Conservation (phyloP, 768 basidiomycete genomes). For the Kondoa malvinella region DNA sequence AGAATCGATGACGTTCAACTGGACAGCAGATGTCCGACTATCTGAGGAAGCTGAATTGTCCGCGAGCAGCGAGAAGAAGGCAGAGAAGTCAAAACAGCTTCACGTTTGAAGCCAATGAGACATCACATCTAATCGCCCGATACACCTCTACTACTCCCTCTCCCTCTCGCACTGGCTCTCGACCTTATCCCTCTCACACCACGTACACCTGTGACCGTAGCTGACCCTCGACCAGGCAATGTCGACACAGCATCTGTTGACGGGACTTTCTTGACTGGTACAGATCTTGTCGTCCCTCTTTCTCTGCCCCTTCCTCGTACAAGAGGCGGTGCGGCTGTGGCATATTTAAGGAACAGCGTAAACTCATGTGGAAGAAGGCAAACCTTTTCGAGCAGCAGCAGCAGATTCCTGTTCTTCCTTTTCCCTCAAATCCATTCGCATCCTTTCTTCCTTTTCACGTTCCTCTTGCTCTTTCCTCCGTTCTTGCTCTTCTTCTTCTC, state of each 20-base stretch:
- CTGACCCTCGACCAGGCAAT: background rate
- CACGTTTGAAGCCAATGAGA: too few relatives aligned
- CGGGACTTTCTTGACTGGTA: background rate
- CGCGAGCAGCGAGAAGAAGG: too few relatives aligned
- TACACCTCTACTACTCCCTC: background rate
- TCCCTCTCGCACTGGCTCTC: background rate
- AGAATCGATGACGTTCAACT: too few relatives aligned
- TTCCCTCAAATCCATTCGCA: background rate
- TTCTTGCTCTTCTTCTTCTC: conserved; percentile 14
- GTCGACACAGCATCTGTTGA: background rate
- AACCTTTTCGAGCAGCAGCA: background rate
- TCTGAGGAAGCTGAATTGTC: too few relatives aligned
- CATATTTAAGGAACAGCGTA: background rate
- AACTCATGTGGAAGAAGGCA: background rate
- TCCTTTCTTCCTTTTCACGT: background rate
- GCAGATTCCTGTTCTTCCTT: background rate
- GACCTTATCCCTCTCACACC: background rate
- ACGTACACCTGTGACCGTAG: background rate
- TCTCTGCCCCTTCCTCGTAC: background rate
- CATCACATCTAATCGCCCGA: too few relatives aligned
- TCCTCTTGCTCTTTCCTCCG: background rate
- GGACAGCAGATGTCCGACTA: too few relatives aligned
- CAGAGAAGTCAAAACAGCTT: too few relatives aligned
- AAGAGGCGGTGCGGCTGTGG: background rate
- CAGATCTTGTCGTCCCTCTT: background rate